Percentiles rank a stretch among this genome's conserved stretches.
Evolutionary conservation across 2,329 filamentous ascomycete genomes (phyloP).

Genomic region (Aspergillus tubingensis): DNA sequence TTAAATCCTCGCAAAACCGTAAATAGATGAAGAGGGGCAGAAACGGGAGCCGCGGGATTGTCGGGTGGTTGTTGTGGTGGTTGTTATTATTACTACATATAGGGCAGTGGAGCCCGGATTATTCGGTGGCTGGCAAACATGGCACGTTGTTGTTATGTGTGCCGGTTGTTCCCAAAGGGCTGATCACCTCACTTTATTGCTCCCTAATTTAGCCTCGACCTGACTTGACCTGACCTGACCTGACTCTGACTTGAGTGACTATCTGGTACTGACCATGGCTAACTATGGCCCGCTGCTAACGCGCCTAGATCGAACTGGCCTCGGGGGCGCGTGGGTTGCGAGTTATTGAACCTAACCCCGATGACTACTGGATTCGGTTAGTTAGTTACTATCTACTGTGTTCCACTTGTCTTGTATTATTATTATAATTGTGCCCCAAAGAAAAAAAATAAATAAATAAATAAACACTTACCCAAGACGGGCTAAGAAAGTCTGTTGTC

Average conservation of each 20-base stretch:
- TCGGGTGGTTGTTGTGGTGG: background rate
- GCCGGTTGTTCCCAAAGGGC: background rate
- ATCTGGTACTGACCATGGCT: background rate
- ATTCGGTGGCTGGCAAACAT: conserved; percentile 18
- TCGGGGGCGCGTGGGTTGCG: background rate
- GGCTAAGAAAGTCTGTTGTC: background rate
- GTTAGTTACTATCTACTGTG: background rate
- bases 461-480: background rate
- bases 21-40: conserved; percentile 3
- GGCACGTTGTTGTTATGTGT: conserved; percentile 16
- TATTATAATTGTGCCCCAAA: background rate
- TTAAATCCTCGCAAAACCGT: background rate
- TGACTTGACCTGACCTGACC: too few relatives aligned
- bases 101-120: conserved; percentile 14
- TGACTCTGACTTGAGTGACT: background rate
- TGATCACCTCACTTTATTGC: background rate
- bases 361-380: background rate
- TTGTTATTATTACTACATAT: background rate
- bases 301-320: conserved; percentile 4
- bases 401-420: too few relatives aligned
- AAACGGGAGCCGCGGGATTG: conserved; percentile 11
- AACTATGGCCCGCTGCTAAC: conserved; percentile 1
- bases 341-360: background rate
- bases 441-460: background rate
- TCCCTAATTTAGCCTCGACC: background rate